Base-by-base conservation (phyloP, 1,284 basidiomycete species). In the Cutaneotrichosporon arboriforme region DNA sequence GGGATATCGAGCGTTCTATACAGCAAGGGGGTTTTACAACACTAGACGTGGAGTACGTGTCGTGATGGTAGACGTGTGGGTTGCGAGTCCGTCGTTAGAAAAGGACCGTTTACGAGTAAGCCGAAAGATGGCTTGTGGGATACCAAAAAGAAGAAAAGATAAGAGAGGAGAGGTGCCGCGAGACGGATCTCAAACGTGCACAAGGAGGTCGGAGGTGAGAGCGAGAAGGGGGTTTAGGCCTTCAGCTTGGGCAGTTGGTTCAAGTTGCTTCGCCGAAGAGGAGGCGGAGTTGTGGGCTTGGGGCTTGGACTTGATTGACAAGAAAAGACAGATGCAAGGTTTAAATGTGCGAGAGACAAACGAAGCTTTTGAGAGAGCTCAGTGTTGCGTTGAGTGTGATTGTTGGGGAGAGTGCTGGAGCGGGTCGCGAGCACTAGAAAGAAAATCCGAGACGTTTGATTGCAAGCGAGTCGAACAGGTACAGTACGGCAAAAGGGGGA, bases 151-250 rank as follows among this genome's bases (percentile, higher is more conserved):
- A 36, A 46, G 18, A 18, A 37, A 37, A 36, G n/a, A n/a, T 45
- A 42, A 23, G 54, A 58, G 61, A 62, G 63, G 59, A 63, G 57
- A 65, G 61, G 68, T 69, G 70, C 69, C 68, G 70, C 65, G 68
- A 71, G 71, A 71, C 68, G 67, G 62, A 65, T 68, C 69, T 71
- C 70, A 69, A 71, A 65, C 72, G 68, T 70, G 69, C 72, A 71
- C 69, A 72, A 70, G 72, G 72, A 61, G 64, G 69, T 70, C 70
- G 70, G 67, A 63, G 55, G 51, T 46, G 22, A 46, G 48, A 46
- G 45, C 40, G 50, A 17, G 51, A 44, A 33, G 58, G 57, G 33
- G 46, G 52, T 49, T 68, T 71, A 72, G 34, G 36, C 49, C 50
- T 42, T 57, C 70, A 73, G 63, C 57, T 69, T 73, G 70, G 54